Percentiles rank a stretch among this genome's conserved stretches.
These are phyloP conservation scores for Raphanus raphanistrum DNA, from an alignment of 345 rosid genomes.

Conservation along the genomic window DNA sequence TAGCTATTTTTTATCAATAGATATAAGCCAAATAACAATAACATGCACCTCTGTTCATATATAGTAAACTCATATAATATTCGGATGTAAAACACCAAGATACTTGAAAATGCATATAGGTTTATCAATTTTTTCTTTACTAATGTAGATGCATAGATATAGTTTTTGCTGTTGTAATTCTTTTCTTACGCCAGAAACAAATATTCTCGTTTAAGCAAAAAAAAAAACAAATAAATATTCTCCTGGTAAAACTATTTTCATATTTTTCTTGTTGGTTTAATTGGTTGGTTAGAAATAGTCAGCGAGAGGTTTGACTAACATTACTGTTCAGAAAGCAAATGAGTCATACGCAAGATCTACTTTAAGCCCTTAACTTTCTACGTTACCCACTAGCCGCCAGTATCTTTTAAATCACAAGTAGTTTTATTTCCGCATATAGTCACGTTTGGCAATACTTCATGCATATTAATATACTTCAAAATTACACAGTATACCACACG, in stretches of 20 bases:
- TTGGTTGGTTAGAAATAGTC: constrained; percentile 7
- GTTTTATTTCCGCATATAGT: background rate
- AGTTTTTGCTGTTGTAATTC: background rate
- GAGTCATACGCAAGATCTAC: background rate
- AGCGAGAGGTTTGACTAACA: constrained; percentile 20
- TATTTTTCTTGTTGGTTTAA: background rate
- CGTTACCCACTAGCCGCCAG: constrained; percentile 2
- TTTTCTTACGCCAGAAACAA: background rate
- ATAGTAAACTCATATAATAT: background rate
- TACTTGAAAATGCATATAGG: background rate
- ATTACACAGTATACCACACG: background rate
- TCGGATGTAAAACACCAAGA: background rate
- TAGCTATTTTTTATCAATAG: background rate
- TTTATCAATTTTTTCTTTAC: background rate
- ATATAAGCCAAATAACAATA: background rate
- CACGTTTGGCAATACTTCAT: background rate
- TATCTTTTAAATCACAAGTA: background rate
- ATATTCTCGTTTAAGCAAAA: no score
- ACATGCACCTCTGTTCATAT: background rate
- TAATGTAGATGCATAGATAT: background rate
- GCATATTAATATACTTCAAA: background rate
- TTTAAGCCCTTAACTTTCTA: constrained; percentile 6
- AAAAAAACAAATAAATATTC: background rate
- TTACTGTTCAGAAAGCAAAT: background rate
- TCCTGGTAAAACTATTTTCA: background rate